Percentiles rank a stretch among this genome's conserved stretches.
These are phyloP conservation scores for Cnidoscolus chayamansa DNA, from an alignment of 441 rosid genomes.

Conservation along the genomic window DNA sequence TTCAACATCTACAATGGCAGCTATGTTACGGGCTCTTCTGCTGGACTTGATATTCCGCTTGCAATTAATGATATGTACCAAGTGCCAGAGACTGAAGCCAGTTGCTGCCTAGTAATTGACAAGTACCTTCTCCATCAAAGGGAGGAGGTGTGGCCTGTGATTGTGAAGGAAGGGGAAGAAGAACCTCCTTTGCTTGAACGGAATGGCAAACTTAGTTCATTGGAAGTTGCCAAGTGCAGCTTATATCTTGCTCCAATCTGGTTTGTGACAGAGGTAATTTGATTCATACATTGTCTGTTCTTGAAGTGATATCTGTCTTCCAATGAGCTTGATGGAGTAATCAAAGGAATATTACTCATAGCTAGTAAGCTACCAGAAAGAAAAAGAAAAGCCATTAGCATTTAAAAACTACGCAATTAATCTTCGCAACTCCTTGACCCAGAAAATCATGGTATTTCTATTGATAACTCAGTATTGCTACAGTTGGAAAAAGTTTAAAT, in stretches of 20 bases:
- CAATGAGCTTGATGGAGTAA: background rate
- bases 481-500: background rate
- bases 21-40: constrained; percentile 17
- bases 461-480: background rate
- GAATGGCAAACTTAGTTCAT: constrained; percentile 25
- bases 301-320: background rate
- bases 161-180: constrained; percentile 28
- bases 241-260: constrained; percentile 60
- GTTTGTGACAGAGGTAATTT: constrained; percentile 55
- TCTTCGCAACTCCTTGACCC: background rate
- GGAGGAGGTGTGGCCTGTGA: constrained; percentile 47
- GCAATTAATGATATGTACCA: constrained; percentile 29
- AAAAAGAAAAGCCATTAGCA: background rate
- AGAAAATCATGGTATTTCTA: background rate
- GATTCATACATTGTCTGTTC: background rate
- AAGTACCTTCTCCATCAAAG: constrained; percentile 40
- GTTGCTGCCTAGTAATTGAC: constrained; percentile 28
- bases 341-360: background rate
- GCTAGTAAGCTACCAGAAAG: background rate
- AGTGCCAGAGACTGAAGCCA: constrained; percentile 20
- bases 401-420: background rate
- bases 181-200: constrained; percentile 23
- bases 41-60: constrained; percentile 40
- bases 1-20: constrained; percentile 6
- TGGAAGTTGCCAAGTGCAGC: constrained; percentile 45